Evolutionary conservation across 148 eudicot species (phyloP), one percentile per base, ranked within the genome.

Genomic region (Pouteria glomerata): DNA sequence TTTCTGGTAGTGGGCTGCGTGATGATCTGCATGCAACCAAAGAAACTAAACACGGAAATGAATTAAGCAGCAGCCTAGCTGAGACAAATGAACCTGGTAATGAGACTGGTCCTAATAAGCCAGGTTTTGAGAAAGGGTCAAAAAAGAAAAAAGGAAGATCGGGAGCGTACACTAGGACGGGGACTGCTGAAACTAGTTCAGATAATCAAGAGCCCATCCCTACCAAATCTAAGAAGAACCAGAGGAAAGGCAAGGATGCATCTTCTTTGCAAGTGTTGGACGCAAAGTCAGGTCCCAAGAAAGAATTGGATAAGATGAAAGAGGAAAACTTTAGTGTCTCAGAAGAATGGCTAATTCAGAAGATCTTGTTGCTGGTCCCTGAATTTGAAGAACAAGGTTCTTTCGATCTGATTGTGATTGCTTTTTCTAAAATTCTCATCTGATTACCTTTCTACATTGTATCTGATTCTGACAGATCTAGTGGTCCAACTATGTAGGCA

Each of bases 311-410:
- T 41, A 80, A 68, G 73, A 64, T 72, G 57, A 87, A 81, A 79
- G 90, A 83, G 66, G 88, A 85, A 50, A 78, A 21, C 29, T 70
- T 77, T 72, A 73, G 75, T 68, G 74, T 83, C 35, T 87, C 98
- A 62, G 90, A 91, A 73, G 90, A 95, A 71, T 87, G 91, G 86
- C 77, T 95, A 56, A 74, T 90, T 52, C 72, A 81, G 71, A 91
- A 86, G 68, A 82, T 89, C 51, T 67, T 73, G 56, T 69, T 77
- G 12, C 67, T 89, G 82, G 89, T 89, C 69, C 93, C 97, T 56
- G 99, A 95, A 59, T 81, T 95, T 74, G 97, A 88, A 80, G 99
- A 92, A 67, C 91, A 89, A 83, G 98, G 98, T 94, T 26, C 30
- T 79, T 66, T 50, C 39, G 45, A 39, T 78, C 24, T 59, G 29